Base-by-base conservation (phyloP, 2,329 filamentous ascomycete species). In the Penicillium sp. region DNA sequence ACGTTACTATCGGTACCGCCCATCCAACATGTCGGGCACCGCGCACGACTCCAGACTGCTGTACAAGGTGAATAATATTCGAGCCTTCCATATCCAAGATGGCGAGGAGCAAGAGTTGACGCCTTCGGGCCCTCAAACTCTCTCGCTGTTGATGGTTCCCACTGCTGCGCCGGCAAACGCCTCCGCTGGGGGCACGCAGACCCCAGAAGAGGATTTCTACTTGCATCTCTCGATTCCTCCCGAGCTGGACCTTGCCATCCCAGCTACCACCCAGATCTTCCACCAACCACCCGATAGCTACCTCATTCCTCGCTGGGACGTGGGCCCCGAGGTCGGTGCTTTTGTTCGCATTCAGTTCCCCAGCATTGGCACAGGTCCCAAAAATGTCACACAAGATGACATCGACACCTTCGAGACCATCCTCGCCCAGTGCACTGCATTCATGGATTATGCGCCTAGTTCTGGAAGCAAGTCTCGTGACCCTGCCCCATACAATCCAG, bases 401-500 rank as follows among this genome's bases (percentile, higher is more conserved):
- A 78, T 95, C 37, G 90, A 96, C 65, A 97, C 91, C 0, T 97
- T 96, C 63, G 91, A 97, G 75, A 96, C 91, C 3, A 97, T 97
- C 55, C 78, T 97, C 43, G 91, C 91, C n/a, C 90, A 97, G 71
- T 97, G 91, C 70, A 97, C 91, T 2, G 88, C 91, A 2, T 97
- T 98, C 67, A 80, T 95, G 4, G 91, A 97, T 69, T 83, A 90
- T 39, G 85, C 88, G 8, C 76, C 84, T 36, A 82, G 87, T 5
- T 83, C 43, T 11, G 27, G 43, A 12, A 46, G 43, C 24, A 66
- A 69, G 47, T 39, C 41, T 2, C 40, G 49, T 18, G 57, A 64
- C 42, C 56, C 66, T 50, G 61, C 66, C 29, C 57, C 66, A 1
- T 97, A 97, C 70, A 90, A 96, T 64, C 91, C 91, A 0, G 82